Evolutionary conservation across 352 stramenopile species (phyloP).

Genomic region (Phytophthora tentaculata): DNA sequence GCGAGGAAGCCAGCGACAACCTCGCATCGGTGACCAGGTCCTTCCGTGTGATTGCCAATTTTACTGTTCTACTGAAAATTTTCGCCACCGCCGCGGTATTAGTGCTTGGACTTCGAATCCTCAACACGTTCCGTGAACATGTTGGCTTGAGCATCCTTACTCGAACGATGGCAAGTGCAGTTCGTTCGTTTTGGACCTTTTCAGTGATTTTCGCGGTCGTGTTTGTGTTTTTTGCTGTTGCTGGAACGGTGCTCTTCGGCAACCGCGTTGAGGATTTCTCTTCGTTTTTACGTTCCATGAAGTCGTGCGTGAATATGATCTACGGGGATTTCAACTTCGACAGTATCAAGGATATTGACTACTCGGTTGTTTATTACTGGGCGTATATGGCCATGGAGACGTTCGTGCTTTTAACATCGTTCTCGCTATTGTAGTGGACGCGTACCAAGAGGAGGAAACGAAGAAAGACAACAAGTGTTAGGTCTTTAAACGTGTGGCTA

Average conservation of each 20-base stretch:
- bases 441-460: conserved; percentile 53
- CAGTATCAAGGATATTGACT: conserved; percentile 52
- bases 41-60: conserved; percentile 38
- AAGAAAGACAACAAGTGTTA: conserved; percentile 41
- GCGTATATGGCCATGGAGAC: conserved; percentile 66
- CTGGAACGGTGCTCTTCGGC: conserved; percentile 59
- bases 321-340: conserved; percentile 72
- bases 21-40: conserved; percentile 27
- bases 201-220: conserved; percentile 64
- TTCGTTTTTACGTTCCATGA: conserved; percentile 45
- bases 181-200: conserved; percentile 60
- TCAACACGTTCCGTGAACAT: conserved; percentile 63
- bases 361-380: conserved; percentile 71
- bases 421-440: conserved; percentile 73
- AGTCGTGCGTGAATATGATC: conserved; percentile 75
- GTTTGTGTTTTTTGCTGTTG: conserved; percentile 57
- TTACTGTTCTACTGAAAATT: conserved; percentile 42
- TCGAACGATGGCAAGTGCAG: conserved; percentile 52
- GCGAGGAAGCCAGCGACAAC: conserved; percentile 19
- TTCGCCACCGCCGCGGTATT: conserved; percentile 44
- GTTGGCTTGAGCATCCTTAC: conserved; percentile 64
- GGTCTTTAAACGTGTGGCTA: conserved; percentile 34
- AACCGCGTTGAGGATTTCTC: conserved; percentile 59
- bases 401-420: conserved; percentile 80
- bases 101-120: conserved; percentile 43